Evolutionary conservation across 495 filamentous ascomycete genomes (phyloP).

Genomic region (Tetracladium marchalianum): DNA sequence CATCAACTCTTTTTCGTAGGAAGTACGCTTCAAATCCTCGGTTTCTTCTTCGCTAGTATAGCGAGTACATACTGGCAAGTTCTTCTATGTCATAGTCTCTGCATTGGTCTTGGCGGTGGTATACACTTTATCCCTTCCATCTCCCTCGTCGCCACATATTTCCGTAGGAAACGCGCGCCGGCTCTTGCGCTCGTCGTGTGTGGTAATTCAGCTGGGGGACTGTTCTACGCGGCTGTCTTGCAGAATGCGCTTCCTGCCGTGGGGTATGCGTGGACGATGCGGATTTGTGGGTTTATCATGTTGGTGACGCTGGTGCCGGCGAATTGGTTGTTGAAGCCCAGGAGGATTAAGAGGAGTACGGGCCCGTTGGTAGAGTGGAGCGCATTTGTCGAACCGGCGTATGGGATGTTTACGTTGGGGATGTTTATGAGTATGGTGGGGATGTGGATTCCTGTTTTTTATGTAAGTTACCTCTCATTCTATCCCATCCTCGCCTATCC

Average conservation of each 20-base stretch:
- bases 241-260: slow-evolving; percentile 52
- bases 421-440: slow-evolving; percentile 30
- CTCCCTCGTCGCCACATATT: slow-evolving; percentile 64
- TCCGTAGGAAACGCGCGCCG: slow-evolving; percentile 52
- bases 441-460: slow-evolving; percentile 24
- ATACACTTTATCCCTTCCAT: slow-evolving; percentile 60
- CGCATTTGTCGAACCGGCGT: slow-evolving; percentile 56
- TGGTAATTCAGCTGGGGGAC: slow-evolving; percentile 63
- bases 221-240: slow-evolving; percentile 65
- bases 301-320: slow-evolving; percentile 20
- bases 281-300: slow-evolving; percentile 54
- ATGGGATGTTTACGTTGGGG: slow-evolving; percentile 53
- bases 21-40: slow-evolving; percentile 40
- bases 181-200: slow-evolving; percentile 57
- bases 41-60: slow-evolving; percentile 56
- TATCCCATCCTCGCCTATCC: neutral
- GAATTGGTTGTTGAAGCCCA: slow-evolving; percentile 49
- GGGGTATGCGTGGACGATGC: slow-evolving; percentile 75
- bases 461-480: slow-evolving; percentile 35
- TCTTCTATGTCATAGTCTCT: slow-evolving; percentile 70
- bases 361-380: slow-evolving; percentile 55
- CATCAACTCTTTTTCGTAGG: slow-evolving; percentile 42
- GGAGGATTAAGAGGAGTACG: slow-evolving; percentile 27
- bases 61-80: slow-evolving; percentile 64
- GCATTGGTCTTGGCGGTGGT: slow-evolving; percentile 62